Base-by-base conservation (phyloP, 129 eudicot genomes). In the Artemisia argyi region DNA sequence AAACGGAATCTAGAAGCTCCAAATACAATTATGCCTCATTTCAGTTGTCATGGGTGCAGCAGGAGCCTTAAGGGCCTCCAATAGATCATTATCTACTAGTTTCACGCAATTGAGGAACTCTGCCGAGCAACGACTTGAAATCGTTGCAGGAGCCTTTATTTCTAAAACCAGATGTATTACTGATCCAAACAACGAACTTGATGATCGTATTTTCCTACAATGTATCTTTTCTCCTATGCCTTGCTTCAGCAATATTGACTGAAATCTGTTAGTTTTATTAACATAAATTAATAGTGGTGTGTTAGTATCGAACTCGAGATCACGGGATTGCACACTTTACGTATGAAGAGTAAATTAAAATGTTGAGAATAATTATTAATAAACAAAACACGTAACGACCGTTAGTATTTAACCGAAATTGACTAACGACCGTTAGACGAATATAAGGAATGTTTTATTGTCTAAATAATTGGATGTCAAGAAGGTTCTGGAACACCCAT, bases 21-120 rank as follows among this genome's bases (percentile, higher is more conserved):
- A 20, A 73, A 76, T 53, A 75, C 81, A 11, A 65, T 20, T 66
- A 82, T 76, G 79, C 94, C 55, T 35, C 83, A 17, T 84, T 84
- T 82, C 96, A 17, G 77, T 90, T 35, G 86, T 86, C 69, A 94
- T 94, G 97, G 96, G 87, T 75, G 88, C 99, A 58, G 94, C 93
- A 65, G 99, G 99, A 32, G 85, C 89, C 48, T 72, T 94, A 42
- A 86, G 97, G 81, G 86, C 89, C 30, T 73, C 82, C 2, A 88
- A 72, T 72, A 81, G 89, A 85, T 91, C 91, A 13, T 83, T 76
- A 56, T 73, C 87, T 42, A 76, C 76, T 44, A 87, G 81, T 61
- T 78, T 85, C 22, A 72, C 79, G 85, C 80, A 71, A 61, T 69
- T 91, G 55, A 86, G 81, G 69, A 66, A 15, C 66, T 86, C 85